Evolutionary conservation across 140 eudicot genomes (phyloP).

Genomic region (Senecio squalidus): DNA sequence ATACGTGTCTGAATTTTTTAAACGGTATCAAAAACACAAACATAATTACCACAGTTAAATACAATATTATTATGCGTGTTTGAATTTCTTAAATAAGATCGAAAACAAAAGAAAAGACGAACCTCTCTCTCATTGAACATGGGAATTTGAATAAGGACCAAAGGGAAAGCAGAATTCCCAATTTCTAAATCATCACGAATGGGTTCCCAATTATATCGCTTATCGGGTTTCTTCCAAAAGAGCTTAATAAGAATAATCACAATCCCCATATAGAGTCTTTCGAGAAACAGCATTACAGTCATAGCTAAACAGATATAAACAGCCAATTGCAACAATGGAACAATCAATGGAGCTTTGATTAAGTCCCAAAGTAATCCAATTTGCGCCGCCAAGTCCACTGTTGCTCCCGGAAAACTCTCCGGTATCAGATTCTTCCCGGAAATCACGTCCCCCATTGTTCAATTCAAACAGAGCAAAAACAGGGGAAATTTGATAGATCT

Average conservation of each 20-base stretch:
- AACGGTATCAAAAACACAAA: background rate
- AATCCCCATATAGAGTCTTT: conserved; percentile 83
- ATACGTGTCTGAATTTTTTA: no score
- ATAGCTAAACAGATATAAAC: conserved; percentile 55
- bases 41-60: background rate
- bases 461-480: conserved; percentile 1
- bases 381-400: conserved; percentile 52
- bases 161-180: conserved; percentile 60
- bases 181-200: conserved; percentile 66
- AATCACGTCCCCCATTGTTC: conserved; percentile 29
- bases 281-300: conserved; percentile 70
- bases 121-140: conserved; percentile 96
- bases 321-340: conserved; percentile 63
- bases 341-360: conserved; percentile 62
- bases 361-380: conserved; percentile 63
- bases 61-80: background rate
- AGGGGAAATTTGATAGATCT: conserved; percentile 17
- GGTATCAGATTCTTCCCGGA: conserved; percentile 39
- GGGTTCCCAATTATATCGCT: conserved; percentile 76
- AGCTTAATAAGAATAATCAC: conserved; percentile 69
- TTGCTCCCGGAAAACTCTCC: conserved; percentile 54
- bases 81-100: background rate
- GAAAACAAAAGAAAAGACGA: background rate
- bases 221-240: conserved; percentile 78
- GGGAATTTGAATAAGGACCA: conserved; percentile 87